These are phyloP conservation scores for Cyberlindnera mycetangii DNA, from an alignment of 805 yeast species.

Conservation along the genomic window DNA sequence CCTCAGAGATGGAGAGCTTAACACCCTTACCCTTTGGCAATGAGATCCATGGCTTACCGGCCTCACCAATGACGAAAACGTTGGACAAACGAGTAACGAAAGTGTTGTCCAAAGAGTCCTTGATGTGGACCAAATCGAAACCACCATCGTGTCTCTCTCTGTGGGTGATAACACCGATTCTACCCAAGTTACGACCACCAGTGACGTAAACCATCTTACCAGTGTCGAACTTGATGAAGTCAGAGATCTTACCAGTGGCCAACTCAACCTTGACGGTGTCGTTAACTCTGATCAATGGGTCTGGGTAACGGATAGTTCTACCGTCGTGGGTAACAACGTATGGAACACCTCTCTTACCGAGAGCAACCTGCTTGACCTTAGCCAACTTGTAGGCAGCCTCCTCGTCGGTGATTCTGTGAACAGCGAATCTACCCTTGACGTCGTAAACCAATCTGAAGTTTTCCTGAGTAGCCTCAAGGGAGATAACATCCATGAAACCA, in stretches of 20 bases:
- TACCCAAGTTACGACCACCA: slow-evolving; percentile 98
- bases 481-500: slow-evolving; percentile 98
- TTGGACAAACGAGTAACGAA: slow-evolving; percentile 92
- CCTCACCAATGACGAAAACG: slow-evolving; percentile 95
- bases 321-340: slow-evolving; percentile 99
- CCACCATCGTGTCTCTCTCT: slow-evolving; percentile 98
- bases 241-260: slow-evolving; percentile 91
- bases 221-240: slow-evolving; percentile 87
- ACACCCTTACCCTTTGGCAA: slow-evolving; percentile 99
- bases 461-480: slow-evolving; percentile 97
- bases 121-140: slow-evolving; percentile 95
- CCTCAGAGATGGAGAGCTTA: slow-evolving; percentile 92
- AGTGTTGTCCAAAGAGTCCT: slow-evolving; percentile 91
- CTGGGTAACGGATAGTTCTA: slow-evolving; percentile 99
- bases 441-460: slow-evolving; percentile 99
- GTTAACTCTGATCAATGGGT: slow-evolving; percentile 93
- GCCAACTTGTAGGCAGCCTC: slow-evolving; percentile 98
- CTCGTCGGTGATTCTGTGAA: slow-evolving; percentile 98
- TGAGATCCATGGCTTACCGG: slow-evolving; percentile 89
- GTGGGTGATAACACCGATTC: slow-evolving; percentile 94
- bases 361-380: slow-evolving; percentile 96
- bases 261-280: slow-evolving; percentile 97
- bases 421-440: slow-evolving; percentile 98
- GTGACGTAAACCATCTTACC: slow-evolving; percentile 92
- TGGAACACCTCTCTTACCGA: slow-evolving; percentile 98